phyloP scores from a whole-genome alignment of 2,329 filamentous ascomycete genomes.

The Aspergillus bombycis region DNA sequence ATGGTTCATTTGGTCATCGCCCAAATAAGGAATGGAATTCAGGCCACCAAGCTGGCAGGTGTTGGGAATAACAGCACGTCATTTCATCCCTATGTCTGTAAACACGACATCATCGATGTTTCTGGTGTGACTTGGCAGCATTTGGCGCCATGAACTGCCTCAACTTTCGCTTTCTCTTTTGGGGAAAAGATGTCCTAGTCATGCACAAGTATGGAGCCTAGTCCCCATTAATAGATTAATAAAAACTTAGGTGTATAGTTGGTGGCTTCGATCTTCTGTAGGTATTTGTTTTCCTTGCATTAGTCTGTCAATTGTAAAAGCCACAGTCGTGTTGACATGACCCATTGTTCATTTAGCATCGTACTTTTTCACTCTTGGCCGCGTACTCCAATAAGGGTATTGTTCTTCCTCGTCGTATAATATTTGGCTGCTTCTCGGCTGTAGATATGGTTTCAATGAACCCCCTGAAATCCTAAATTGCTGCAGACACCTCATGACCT shows the following conservation, averaged over 20 bases:
- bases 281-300: slow-evolving; percentile 32
- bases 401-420: slow-evolving; percentile 13
- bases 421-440: slow-evolving; percentile 18
- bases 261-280: slow-evolving; percentile 16
- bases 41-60: background rate
- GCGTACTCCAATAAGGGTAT: slow-evolving; percentile 9
- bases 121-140: background rate
- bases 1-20: background rate
- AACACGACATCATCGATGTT: background rate
- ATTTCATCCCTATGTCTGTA: background rate
- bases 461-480: background rate
- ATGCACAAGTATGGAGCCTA: slow-evolving; percentile 17
- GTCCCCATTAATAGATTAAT: slow-evolving; percentile 18
- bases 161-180: background rate
- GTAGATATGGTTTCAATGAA: background rate
- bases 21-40: background rate
- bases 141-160: background rate
- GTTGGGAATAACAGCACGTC: background rate
- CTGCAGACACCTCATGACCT: background rate
- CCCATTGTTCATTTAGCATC: slow-evolving; percentile 9
- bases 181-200: slow-evolving; percentile 7
- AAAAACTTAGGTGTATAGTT: slow-evolving; percentile 13
- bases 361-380: slow-evolving; percentile 22
- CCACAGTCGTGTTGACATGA: slow-evolving; percentile 18
- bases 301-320: slow-evolving; percentile 24